Conservation (phyloP, 805 yeast species). For the Hanseniaspora clermontiae region DNA sequence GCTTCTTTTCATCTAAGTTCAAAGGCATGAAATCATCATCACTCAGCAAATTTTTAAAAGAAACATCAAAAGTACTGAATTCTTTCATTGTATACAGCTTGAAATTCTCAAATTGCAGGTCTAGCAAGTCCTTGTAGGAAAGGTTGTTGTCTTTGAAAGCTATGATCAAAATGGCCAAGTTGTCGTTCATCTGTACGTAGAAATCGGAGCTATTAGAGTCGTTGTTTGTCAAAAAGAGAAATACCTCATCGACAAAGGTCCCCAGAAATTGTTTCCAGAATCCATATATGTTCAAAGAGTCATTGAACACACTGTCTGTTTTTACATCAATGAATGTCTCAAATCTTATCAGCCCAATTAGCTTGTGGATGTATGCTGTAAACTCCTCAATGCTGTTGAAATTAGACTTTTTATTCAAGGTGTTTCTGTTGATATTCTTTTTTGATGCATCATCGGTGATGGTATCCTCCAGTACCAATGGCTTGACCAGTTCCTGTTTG, state of each 20-base stretch:
- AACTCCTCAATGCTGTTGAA: constrained; percentile 20
- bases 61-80: constrained; percentile 42
- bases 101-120: constrained; percentile 46
- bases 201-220: constrained; percentile 30
- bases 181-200: constrained; percentile 43
- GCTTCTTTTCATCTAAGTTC: constrained; percentile 44
- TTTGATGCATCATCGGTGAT: constrained; percentile 21
- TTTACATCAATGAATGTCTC: constrained; percentile 57
- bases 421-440: constrained; percentile 20
- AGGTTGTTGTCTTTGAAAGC: constrained; percentile 63
- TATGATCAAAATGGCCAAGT: constrained; percentile 59
- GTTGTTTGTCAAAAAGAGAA: constrained; percentile 35
- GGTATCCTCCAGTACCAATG: constrained; percentile 38
- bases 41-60: constrained; percentile 50
- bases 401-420: constrained; percentile 29
- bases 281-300: constrained; percentile 40
- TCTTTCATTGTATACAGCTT: constrained; percentile 46
- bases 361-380: constrained; percentile 43
- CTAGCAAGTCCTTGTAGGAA: constrained; percentile 46
- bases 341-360: constrained; percentile 64
- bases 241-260: constrained; percentile 48
- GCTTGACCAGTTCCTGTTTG: constrained; percentile 58
- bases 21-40: constrained; percentile 87
- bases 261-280: constrained; percentile 61
- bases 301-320: constrained; percentile 51